Conservation (phyloP, 805 yeast genomes). For the Metschnikowia borealis region DNA sequence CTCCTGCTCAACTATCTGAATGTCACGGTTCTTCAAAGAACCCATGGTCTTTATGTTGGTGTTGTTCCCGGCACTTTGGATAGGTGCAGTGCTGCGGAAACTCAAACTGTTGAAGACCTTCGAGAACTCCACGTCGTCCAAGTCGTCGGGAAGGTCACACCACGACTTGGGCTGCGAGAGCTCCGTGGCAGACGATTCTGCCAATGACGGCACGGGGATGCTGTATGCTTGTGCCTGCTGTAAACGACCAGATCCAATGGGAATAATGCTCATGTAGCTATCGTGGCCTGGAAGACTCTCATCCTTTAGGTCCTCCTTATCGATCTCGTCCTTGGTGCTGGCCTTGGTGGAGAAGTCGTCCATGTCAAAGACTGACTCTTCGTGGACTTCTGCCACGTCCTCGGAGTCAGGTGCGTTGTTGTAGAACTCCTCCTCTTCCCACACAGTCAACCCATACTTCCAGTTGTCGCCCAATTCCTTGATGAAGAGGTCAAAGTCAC, state of each 20-base stretch:
- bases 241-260: conserved; percentile 8
- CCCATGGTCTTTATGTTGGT: neutral
- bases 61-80: neutral
- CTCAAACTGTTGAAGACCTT: conserved; percentile 15
- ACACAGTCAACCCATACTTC: conserved; percentile 42
- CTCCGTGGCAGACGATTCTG: conserved; percentile 19
- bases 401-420: conserved; percentile 2
- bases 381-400: conserved; percentile 2
- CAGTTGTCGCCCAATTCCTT: conserved; percentile 26
- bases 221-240: neutral
- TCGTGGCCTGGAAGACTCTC: neutral
- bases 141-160: conserved; percentile 25
- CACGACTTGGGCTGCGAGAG: conserved; percentile 29
- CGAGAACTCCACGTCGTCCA: conserved; percentile 27
- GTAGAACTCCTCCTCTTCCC: conserved; percentile 37
- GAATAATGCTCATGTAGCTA: neutral
- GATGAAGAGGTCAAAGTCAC: conserved; percentile 37
- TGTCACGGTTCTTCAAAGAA: conserved; percentile 1
- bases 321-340: neutral
- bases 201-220: conserved; percentile 26
- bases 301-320: neutral
- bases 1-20: conserved; percentile 14
- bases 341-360: conserved; percentile 11
- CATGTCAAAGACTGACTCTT: conserved; percentile 15
- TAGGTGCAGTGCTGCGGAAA: conserved; percentile 6